Percentiles rank a stretch among this genome's conserved stretches.
Evolutionary conservation across 306 rosid species (phyloP).

Genomic region (Castanospermum australe): DNA sequence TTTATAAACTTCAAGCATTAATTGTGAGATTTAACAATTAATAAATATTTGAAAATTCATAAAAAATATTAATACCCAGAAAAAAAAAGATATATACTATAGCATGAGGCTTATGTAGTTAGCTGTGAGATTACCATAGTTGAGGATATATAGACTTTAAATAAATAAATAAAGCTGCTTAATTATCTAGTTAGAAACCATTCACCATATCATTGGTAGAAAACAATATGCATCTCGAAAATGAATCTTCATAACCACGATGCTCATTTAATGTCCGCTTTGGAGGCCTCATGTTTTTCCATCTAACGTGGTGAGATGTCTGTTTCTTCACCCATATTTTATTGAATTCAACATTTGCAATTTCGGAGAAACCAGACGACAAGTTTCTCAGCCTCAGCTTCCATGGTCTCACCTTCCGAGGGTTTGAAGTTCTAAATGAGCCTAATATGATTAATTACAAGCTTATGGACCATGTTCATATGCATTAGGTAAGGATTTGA

Average conservation of each 20-base stretch:
- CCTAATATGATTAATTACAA: background rate
- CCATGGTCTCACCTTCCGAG: background rate
- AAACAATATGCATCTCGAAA: slow-evolving; percentile 30
- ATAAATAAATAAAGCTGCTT: too few species aligned
- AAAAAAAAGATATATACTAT: too few species aligned
- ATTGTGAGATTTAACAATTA: too few species aligned
- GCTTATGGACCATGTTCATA: background rate
- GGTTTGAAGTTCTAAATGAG: background rate
- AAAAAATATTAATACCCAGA: too few species aligned
- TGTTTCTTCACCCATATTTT: slow-evolving; percentile 43
- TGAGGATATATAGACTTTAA: background rate
- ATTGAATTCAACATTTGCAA: background rate
- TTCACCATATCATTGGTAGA: background rate
- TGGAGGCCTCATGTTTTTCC: slow-evolving; percentile 46
- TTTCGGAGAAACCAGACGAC: slow-evolving; percentile 28
- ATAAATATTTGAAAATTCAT: too few species aligned
- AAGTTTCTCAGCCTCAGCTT: background rate
- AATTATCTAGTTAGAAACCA: background rate
- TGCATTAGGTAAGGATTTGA: background rate
- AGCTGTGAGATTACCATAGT: background rate
- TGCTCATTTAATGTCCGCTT: slow-evolving; percentile 49
- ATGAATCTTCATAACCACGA: slow-evolving; percentile 41
- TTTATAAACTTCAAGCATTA: too few species aligned
- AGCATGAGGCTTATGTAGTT: too few species aligned
- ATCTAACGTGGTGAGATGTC: slow-evolving; percentile 58